Evolutionary conservation across 257 asterid species (phyloP), one percentile per base, ranked within the genome.

Genomic region (Pogostemon cablin): DNA sequence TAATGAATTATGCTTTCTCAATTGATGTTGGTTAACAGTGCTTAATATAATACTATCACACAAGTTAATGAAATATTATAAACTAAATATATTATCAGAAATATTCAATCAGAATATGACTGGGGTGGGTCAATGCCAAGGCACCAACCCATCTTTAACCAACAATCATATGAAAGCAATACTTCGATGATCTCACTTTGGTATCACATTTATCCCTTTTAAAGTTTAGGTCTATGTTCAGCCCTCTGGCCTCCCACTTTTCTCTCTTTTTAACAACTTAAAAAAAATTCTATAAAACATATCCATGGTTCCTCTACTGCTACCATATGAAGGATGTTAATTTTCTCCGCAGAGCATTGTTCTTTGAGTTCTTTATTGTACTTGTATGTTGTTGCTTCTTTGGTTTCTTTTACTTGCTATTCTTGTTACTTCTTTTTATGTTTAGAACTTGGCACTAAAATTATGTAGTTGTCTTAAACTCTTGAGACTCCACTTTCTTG

Each of bases 381-480:
- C 65, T 65, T 64, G 43, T 48, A 54, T 72, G 42, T 17, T 2
- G 11, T 50, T 40, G 63, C n/a, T 43, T 59, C 62, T 17, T 20
- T 53, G 5, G 41, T 15, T 58, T 25, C 62, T 54, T 65, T 20
- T 8, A n/a, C 47, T 11, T 67, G 20, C 17, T 54, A 38, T 25
- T 71, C 39, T 10, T 40, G 71, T 32, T 62, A 68, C 63, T 52
- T 75, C 59, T 11, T 53, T 10, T 34, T 41, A 47, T 37, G 9
- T 74, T 57, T 62, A 42, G 40, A 56, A 47, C 32, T 32, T 49
- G 7, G 62, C 39, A 62, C 72, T 62, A 73, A 47, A 55, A 53
- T 8, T 72, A 56, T n/a, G 67, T 54, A 58, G 65, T 52, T 76
- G 48, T 56, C 56, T 79, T 77, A 11, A 64, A 37, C 69, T 64